Conservation (phyloP, 345 rosid genomes). For the Murraya paniculata region DNA sequence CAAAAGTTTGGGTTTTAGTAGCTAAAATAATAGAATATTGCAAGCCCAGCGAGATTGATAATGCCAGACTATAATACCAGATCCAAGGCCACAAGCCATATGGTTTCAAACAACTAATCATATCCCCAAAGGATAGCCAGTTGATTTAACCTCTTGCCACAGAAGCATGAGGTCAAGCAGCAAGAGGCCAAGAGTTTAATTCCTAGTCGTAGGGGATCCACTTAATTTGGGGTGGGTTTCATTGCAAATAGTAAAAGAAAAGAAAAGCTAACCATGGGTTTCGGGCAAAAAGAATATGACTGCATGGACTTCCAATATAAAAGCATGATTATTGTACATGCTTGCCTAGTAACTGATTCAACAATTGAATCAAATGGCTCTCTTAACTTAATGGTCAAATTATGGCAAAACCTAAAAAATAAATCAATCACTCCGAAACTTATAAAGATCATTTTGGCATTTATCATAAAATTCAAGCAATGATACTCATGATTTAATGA, state of each 20-base stretch:
- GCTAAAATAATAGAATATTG: not conserved
- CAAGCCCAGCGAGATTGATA: not conserved
- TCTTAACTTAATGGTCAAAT: not conserved
- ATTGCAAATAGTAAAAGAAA: too few relatives aligned
- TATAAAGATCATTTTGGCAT: not conserved
- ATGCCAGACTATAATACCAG: not conserved
- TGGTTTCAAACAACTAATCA: not conserved
- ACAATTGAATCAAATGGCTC: not conserved
- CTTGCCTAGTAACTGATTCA: not conserved
- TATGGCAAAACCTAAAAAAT: not conserved
- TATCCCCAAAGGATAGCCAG: too few relatives aligned
- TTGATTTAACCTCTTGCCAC: too few relatives aligned
- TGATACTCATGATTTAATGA: not conserved
- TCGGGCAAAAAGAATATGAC: too few relatives aligned
- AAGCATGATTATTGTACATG: too few relatives aligned
- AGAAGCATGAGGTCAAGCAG: too few relatives aligned
- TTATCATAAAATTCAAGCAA: not conserved
- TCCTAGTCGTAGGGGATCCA: too few relatives aligned
- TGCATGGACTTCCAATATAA: too few relatives aligned
- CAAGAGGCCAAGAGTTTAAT: too few relatives aligned
- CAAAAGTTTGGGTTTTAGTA: not conserved
- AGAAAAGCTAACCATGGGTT: too few relatives aligned
- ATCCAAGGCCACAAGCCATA: not conserved
- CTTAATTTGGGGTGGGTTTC: too few relatives aligned
- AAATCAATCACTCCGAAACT: not conserved